Evolutionary conservation across 306 rosid genomes (phyloP).

Genomic region (Cucumis cinereus): DNA sequence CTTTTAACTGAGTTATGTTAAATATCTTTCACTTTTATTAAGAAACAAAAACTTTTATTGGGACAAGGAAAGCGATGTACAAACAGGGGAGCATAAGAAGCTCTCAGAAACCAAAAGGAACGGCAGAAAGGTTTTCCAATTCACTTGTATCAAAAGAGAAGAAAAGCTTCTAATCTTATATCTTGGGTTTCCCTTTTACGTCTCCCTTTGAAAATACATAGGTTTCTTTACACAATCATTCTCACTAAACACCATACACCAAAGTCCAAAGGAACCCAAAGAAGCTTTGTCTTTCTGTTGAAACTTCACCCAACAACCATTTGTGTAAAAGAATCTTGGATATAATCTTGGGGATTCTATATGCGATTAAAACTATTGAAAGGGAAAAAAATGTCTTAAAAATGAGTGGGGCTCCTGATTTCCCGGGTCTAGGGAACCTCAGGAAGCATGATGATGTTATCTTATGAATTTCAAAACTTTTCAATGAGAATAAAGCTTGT

Average conservation of each 20-base stretch:
- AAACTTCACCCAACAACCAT: not conserved
- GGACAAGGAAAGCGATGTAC: not conserved
- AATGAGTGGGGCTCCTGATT: not conserved
- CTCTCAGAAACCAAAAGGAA: not conserved
- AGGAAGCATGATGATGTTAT: not conserved
- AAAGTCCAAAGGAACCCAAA: not conserved
- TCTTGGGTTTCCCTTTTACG: not conserved
- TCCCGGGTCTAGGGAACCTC: not conserved
- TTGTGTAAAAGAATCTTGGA: not conserved
- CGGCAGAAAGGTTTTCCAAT: not conserved
- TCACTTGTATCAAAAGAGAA: not conserved
- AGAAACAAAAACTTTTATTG: not conserved
- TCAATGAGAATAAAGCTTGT: not conserved
- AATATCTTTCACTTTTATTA: not conserved
- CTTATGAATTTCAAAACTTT: not conserved
- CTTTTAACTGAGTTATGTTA: not conserved
- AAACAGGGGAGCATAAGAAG: not conserved
- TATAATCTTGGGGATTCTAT: not conserved
- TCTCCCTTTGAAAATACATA: not conserved
- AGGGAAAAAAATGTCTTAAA: not conserved
- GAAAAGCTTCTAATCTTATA: not conserved
- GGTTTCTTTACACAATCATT: not conserved
- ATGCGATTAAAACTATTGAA: not conserved
- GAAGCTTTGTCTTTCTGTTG: not conserved
- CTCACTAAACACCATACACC: not conserved